phyloP scores from a whole-genome alignment of 805 yeast species.

The Blastobotrys mokoenaii region DNA sequence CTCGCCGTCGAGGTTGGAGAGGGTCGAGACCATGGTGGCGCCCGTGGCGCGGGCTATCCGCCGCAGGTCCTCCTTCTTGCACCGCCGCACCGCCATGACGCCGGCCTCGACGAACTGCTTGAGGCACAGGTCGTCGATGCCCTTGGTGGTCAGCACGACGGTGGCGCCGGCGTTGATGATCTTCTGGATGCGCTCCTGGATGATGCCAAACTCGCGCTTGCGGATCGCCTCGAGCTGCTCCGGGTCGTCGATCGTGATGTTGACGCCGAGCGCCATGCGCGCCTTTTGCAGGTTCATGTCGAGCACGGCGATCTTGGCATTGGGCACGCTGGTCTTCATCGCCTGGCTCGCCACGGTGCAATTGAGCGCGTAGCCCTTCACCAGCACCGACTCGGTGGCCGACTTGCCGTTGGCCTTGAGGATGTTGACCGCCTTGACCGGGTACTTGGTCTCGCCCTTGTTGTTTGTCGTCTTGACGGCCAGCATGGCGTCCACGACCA shows the following conservation, averaged over 20 bases:
- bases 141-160: conserved; percentile 87
- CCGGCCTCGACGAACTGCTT: conserved; percentile 87
- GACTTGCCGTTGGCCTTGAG: conserved; percentile 96
- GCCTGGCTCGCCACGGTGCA: conserved; percentile 98
- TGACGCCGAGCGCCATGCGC: conserved; percentile 97
- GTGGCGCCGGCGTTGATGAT: conserved; percentile 85
- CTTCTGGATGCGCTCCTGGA: conserved; percentile 73
- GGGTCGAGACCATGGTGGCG: conserved; percentile 76
- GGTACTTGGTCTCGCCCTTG: conserved; percentile 85
- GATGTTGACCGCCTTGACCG: conserved; percentile 94
- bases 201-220: conserved; percentile 78
- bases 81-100: conserved; percentile 93
- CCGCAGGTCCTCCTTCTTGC: conserved; percentile 92
- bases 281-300: conserved; percentile 94
- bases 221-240: conserved; percentile 91
- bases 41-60: conserved; percentile 98
- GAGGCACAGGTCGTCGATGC: conserved; percentile 86
- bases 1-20: conserved; percentile 94
- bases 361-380: conserved; percentile 91
- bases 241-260: conserved; percentile 93
- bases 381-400: conserved; percentile 73
- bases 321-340: conserved; percentile 62
- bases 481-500: conserved; percentile 92
- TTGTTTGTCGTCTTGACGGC: conserved; percentile 87
- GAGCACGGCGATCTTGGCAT: conserved; percentile 78